A percentile compares a stretch with the other conserved stretches of the same genome.
These are phyloP conservation scores for Saccharomyces paradoxus DNA, from an alignment of 805 yeast species.

Conservation along the genomic window DNA sequence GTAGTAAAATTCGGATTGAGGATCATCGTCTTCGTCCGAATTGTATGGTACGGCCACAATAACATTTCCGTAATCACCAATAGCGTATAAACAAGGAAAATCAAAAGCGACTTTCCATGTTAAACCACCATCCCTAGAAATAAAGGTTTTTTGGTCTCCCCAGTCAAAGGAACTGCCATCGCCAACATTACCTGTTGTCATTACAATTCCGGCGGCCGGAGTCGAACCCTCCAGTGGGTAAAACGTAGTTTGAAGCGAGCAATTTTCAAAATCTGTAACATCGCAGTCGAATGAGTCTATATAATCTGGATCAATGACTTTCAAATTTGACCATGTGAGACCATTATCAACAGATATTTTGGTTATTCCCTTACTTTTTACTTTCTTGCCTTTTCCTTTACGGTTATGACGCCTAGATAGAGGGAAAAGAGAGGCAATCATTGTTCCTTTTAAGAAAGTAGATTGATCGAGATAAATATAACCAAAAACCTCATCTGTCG, in stretches of 20 bases:
- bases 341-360: conserved; percentile 48
- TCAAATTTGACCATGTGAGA: conserved; percentile 42
- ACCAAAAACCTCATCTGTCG: conserved; percentile 4
- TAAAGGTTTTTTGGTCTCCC: conserved; percentile 37
- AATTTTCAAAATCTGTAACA: conserved; percentile 33
- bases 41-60: conserved; percentile 50
- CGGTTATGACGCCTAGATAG: background rate
- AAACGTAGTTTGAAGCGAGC: conserved; percentile 40
- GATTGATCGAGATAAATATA: conserved; percentile 3
- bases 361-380: conserved; percentile 21
- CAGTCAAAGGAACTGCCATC: conserved; percentile 6
- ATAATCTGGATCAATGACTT: conserved; percentile 36
- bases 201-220: conserved; percentile 47
- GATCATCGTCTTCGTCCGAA: conserved; percentile 30
- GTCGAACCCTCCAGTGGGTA: conserved; percentile 21
- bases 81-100: conserved; percentile 45
- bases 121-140: conserved; percentile 73
- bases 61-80: conserved; percentile 75
- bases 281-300: conserved; percentile 22
- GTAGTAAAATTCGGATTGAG: conserved; percentile 36
- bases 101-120: conserved; percentile 55
- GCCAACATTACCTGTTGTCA: conserved; percentile 14
- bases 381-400: background rate
- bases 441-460: conserved; percentile 17
- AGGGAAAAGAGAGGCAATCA: conserved; percentile 9